These are phyloP conservation scores for Aspergillus aculeatus DNA, from an alignment of 2,329 filamentous ascomycete species.

Conservation along the genomic window DNA sequence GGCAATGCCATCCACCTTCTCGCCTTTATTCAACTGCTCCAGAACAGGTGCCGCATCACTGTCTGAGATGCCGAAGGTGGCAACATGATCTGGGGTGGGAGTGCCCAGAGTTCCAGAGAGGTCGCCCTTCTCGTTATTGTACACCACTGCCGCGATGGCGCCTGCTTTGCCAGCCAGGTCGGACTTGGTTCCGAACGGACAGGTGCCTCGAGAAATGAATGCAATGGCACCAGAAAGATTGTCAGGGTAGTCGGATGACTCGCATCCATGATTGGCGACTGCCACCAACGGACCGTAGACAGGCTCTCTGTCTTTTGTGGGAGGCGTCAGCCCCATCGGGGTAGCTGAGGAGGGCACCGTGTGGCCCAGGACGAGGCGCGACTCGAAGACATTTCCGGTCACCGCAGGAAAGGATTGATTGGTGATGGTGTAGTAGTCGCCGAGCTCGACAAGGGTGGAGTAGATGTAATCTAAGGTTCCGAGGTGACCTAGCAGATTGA, in stretches of 20 bases:
- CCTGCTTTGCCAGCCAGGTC: constrained; percentile 66
- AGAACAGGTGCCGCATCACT: constrained; percentile 60
- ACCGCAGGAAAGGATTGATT: constrained; percentile 62
- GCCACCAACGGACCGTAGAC: constrained; percentile 51
- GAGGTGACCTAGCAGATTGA: constrained; percentile 49
- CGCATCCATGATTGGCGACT: constrained; percentile 63
- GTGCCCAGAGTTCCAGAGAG: constrained; percentile 68
- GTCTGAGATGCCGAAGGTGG: constrained; percentile 66
- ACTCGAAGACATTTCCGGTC: constrained; percentile 60
- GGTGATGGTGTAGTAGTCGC: constrained; percentile 32
- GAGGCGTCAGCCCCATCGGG: constrained; percentile 65
- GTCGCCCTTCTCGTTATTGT: constrained; percentile 65
- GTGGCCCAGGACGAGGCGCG: constrained; percentile 58
- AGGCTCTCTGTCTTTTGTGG: constrained; percentile 25
- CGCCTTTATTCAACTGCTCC: constrained; percentile 52
- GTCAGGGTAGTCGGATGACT: constrained; percentile 60
- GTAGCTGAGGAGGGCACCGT: constrained; percentile 53
- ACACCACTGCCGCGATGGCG: constrained; percentile 70
- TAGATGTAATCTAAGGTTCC: constrained; percentile 64
- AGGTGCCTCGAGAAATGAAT: constrained; percentile 67
- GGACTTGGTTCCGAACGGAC: constrained; percentile 71
- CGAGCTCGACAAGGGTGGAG: constrained; percentile 46
- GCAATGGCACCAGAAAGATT: constrained; percentile 63
- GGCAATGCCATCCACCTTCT: constrained; percentile 39
- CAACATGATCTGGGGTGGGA: constrained; percentile 52